Percentiles rank a stretch among this genome's conserved stretches.
phyloP scores from a whole-genome alignment of 169 alveolate genomes.

The Ichthyophthirius multifiliis region DNA sequence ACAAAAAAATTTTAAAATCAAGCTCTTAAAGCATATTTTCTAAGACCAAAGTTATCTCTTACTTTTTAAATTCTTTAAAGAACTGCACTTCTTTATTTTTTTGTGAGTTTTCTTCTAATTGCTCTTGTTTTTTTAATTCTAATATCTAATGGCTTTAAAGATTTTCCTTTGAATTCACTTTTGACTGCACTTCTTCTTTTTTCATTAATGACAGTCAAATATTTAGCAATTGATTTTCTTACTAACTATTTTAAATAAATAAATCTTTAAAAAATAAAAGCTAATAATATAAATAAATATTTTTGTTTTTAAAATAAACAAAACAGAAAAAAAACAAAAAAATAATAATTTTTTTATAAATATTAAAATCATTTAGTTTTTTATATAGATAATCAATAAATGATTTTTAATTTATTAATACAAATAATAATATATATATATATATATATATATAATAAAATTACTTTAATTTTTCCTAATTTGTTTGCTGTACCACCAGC shows the following conservation, averaged over 20 bases:
- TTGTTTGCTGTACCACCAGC: constrained; percentile 74
- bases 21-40: constrained; percentile 60
- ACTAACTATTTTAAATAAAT: constrained; percentile 36
- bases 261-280: too few relatives aligned
- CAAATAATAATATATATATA: too few relatives aligned
- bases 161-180: constrained; percentile 36
- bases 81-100: constrained; percentile 42
- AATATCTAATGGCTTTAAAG: constrained; percentile 58
- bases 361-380: too few relatives aligned
- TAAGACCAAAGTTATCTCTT: constrained; percentile 55
- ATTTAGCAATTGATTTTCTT: constrained; percentile 74
- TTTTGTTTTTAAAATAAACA: too few relatives aligned
- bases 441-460: too few relatives aligned
- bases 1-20: too few relatives aligned
- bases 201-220: constrained; percentile 70
- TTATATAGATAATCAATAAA: too few relatives aligned
- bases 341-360: too few relatives aligned
- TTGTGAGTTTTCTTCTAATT: constrained; percentile 64
- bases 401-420: too few relatives aligned
- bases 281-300: too few relatives aligned
- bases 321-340: too few relatives aligned
- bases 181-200: constrained; percentile 62
- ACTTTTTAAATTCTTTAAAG: constrained; percentile 53
- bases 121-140: constrained; percentile 76
- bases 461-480: constrained; percentile 59